Evolutionary conservation across 371 early-diverging fungal genomes (phyloP).

Genomic region (Syncephalastrum sp.): DNA sequence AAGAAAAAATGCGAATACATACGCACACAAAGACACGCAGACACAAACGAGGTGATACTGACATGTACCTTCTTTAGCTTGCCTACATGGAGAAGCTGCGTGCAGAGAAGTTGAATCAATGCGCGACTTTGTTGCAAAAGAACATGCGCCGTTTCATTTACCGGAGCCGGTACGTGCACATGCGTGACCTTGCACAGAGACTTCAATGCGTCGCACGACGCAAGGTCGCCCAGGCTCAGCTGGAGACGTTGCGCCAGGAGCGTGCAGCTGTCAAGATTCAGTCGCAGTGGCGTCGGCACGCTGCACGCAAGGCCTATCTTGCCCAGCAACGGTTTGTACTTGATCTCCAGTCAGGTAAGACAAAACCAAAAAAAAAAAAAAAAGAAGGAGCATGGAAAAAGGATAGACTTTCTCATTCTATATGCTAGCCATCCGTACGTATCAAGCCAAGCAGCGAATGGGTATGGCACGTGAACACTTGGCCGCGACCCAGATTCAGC

Average conservation of each 20-base stretch:
- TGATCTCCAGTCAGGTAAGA: constrained; percentile 40
- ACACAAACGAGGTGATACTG: background rate
- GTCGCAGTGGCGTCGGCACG: constrained; percentile 60
- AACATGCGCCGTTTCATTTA: constrained; percentile 77
- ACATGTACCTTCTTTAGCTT: constrained; percentile 37
- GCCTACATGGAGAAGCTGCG: constrained; percentile 91
- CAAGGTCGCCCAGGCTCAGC: constrained; percentile 51
- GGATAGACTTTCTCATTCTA: background rate
- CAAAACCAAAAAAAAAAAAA: background rate
- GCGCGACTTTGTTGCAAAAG: constrained; percentile 87
- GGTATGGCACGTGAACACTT: constrained; percentile 41
- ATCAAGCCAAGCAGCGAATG: constrained; percentile 50
- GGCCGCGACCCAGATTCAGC: constrained; percentile 79
- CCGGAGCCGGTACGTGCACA: constrained; percentile 62
- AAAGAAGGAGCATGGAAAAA: background rate
- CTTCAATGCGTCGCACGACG: constrained; percentile 66
- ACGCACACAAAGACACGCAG: background rate
- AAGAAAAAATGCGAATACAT: no score
- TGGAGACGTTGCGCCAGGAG: constrained; percentile 57
- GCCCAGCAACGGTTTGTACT: constrained; percentile 29
- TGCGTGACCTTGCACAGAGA: constrained; percentile 50
- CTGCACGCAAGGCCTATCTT: constrained; percentile 59
- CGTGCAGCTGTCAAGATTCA: constrained; percentile 79
- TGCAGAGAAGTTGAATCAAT: constrained; percentile 71
- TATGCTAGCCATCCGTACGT: constrained; percentile 44